Base-by-base conservation (phyloP, 2,329 filamentous ascomycete genomes). In the Cercospora nicotianae region DNA sequence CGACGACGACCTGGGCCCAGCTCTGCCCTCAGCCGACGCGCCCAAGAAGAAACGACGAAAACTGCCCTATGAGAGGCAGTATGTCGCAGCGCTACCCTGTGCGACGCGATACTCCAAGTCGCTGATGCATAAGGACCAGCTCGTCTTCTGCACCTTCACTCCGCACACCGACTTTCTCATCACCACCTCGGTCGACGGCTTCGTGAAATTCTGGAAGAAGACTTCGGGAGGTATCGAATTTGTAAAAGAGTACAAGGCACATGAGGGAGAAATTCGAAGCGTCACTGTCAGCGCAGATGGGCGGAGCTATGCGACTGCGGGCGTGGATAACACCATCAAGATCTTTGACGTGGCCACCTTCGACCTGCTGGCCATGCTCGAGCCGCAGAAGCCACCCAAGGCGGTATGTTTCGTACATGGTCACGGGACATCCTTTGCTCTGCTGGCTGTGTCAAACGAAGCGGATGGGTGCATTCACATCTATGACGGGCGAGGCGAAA, bases 121-220 rank as follows among this genome's bases (percentile, higher is more conserved):
- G 57, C 85, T 99, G 76, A 99, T 99, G 96, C 95, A 99, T 86
- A 94, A 94, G 82, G 95, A 99, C 73, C 93, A 97, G 81, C 82
- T 99, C 60, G 87, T 91, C 66, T 98, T 94, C 76, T 87, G 92
- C 70, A 96, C 90, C 12, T 89, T 97, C 79, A 97, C 96, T 1
- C 94, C 94, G 0, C 83, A 90, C 68, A 97, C 94, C 68, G 95
- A 98, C 74, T 99, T 99, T 77, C 84, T 99, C 42, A 95, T 99
- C 70, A 99, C 95, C 1, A 92, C 91, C 69, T 98, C 95, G 0
- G 83, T 92, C 53, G 95, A 99, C 77, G 96, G 96, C n/a, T 91
- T 94, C 0, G 94, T 98, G 74, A 99, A 99, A 80, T 99, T 99
- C 79, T 99, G 95, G 95, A 99, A 99, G 83, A 99, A 99, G 82